Base-by-base conservation (phyloP, 257 asterid genomes). In the Nyctanthes arbortristis region DNA sequence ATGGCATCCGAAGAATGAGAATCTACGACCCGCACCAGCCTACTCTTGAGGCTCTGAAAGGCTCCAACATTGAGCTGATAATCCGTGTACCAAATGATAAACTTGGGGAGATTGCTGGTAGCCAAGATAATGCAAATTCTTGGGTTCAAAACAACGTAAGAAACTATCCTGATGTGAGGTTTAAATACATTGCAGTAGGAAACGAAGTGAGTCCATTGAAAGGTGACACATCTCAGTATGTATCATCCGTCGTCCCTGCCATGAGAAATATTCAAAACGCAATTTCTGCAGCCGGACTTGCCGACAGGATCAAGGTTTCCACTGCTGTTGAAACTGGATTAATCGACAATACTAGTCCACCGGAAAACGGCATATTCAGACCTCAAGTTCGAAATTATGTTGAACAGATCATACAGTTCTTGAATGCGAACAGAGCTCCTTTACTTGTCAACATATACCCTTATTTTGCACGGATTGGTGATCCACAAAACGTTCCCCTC, bases 101-200 rank as follows among this genome's bases (percentile, higher is more conserved):
- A 9, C 76, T 81, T 31, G 58, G 56, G 11, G 5, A 12, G 2
- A 3, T 78, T 7, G 79, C 77, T 14, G 54, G 70, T 16, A n/a
- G n/a, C n/a, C n/a, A n/a, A n/a, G n/a, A n/a, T n/a, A n/a, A n/a
- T n/a, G n/a, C n/a, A n/a, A n/a, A 61, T 52, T 57, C 65, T 5
- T 81, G 86, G 86, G 83, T 81, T 63, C 77, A 39, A 57, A 59
- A 35, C 70, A 78, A 78, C 43, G 57, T 81, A 0, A 18, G 24
- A 4, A 70, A 57, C 56, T 70, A 73, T 34, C 52, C 70, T 0
- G 28, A 56, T 40, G 77, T 73, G 30, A 55, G 29, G 11, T 65
- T 76, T 25, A 29, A 63, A 4, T 29, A 67, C 78, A 71, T 80
- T 29, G 64, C 73, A 0, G 76, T 77, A 16, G 85, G 85, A 1